Conservation (phyloP, 163 green algal species). For the Prototheca stagnorum region DNA sequence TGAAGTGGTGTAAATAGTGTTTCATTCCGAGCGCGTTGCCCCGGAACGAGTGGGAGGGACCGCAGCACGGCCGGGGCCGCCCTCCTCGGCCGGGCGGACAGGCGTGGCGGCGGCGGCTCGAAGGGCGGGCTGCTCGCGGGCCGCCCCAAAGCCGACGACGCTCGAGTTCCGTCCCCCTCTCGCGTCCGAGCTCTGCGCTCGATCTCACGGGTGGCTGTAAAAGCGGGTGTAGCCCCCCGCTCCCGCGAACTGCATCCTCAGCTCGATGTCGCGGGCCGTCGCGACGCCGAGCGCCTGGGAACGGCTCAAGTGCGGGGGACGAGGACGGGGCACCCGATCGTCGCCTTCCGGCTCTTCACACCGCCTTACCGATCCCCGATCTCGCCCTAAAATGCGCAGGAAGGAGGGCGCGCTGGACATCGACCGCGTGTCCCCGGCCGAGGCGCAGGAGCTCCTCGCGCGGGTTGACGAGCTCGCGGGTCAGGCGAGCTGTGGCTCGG, state of each 20-base stretch:
- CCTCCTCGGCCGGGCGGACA: not conserved
- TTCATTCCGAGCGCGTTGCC: too few relatives aligned
- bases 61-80: not conserved
- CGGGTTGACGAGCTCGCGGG: slow-evolving; percentile 5
- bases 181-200: too few relatives aligned
- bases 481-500: not conserved
- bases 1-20: too few relatives aligned
- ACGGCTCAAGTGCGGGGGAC: not conserved
- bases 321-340: not conserved
- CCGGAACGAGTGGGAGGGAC: too few relatives aligned
- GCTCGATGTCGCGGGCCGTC: not conserved
- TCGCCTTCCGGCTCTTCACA: not conserved
- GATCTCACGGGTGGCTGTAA: too few relatives aligned
- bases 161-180: too few relatives aligned
- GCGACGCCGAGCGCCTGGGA: not conserved
- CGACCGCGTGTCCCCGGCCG: slow-evolving; percentile 9
- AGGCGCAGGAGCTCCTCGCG: slow-evolving; percentile 15
- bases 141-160: too few relatives aligned
- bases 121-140: too few relatives aligned
- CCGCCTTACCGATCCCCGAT: not conserved
- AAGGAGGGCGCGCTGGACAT: slow-evolving; percentile 17
- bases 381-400: slow-evolving; percentile 15
- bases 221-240: too few relatives aligned
- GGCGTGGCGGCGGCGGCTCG: too few relatives aligned
- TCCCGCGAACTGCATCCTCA: too few relatives aligned